These are phyloP conservation scores for Paraconiothyrium sp. DNA, from an alignment of 2,329 filamentous ascomycete genomes.

Conservation along the genomic window DNA sequence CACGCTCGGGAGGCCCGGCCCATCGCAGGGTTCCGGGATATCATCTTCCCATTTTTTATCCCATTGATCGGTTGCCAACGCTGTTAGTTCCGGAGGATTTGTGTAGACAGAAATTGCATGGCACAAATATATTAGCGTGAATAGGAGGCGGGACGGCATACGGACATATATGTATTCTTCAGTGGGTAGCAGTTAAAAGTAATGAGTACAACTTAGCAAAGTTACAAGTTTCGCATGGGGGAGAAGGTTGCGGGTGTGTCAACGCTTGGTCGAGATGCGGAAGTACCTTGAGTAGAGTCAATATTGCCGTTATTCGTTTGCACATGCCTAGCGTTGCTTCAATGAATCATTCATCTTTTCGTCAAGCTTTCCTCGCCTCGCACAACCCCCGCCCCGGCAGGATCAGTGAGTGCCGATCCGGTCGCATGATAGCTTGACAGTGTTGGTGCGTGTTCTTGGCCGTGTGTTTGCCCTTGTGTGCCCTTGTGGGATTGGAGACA, in stretches of 20 bases:
- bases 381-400: not conserved
- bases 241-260: conserved; percentile 38
- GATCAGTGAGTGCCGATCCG: conserved; percentile 1
- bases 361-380: conserved; percentile 23
- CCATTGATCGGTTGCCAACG: conserved; percentile 29
- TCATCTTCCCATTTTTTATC: conserved; percentile 23
- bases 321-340: conserved; percentile 24
- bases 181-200: conserved; percentile 35
- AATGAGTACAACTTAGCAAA: conserved; percentile 33
- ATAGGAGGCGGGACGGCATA: conserved; percentile 24
- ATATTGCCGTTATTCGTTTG: conserved; percentile 33
- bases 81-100: conserved; percentile 32
- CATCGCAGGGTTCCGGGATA: not conserved
- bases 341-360: conserved; percentile 25
- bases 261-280: conserved; percentile 36
- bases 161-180: conserved; percentile 40
- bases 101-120: conserved; percentile 46
- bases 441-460: not conserved
- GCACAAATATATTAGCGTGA: conserved; percentile 38
- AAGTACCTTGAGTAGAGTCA: conserved; percentile 28
- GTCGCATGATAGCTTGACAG: conserved; percentile 3
- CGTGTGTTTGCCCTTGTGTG: conserved; percentile 3
- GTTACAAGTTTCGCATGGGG: conserved; percentile 23
- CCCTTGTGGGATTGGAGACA: conserved; percentile 16
- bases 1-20: not conserved